Evolutionary conservation across 2,329 filamentous ascomycete species (phyloP), one percentile per base, ranked within the genome.

Genomic region (Coccinonectria pachysandricola): DNA sequence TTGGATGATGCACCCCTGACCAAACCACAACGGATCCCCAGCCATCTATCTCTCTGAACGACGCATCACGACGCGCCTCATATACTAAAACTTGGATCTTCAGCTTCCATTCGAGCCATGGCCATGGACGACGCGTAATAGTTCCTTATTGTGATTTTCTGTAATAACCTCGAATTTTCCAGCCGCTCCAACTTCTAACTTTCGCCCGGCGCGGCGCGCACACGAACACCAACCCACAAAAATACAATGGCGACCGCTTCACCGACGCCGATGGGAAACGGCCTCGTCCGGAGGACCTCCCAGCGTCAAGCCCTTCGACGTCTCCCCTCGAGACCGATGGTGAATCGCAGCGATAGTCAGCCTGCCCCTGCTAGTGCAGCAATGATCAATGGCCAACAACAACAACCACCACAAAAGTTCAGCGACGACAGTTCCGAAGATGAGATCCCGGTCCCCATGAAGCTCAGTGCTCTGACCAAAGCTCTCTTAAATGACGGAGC

Each of bases 391-490:
- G 38, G 48, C 25, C n/a, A n/a, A n/a, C 56, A 62, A 26, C 40
- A 55, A 21, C 57, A 59, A 19, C 53, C 63, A 28, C 62, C 63
- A 32, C 61, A 63, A 24, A 65, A 52, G 32, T 77, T 52, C 33
- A 39, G 50, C 40, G 78, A 83, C 43, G 87, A 94, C 50, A 94
- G 84, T 62, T 94, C 87, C 13, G 88, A 95, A 56, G 88, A 95
- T 47, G 88, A 95, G 56, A 83, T 92, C 15, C 81, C 82, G 10
- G 79, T 84, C 42, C 86, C 86, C 45, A 85, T 91, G 73, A 92
- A 91, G 60, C 80, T 95, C 51, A 95, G 86, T 52, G 86, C 87
- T 45, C 72, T 91, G 40, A 93, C 88, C 24, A 88, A 91, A 50
- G 87, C 85, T 12, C 65, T 95, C 10, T 66, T 95, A 13, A 72